These are phyloP conservation scores for Mycena olivaceomarginata DNA, from an alignment of 768 basidiomycete genomes.

Conservation along the genomic window DNA sequence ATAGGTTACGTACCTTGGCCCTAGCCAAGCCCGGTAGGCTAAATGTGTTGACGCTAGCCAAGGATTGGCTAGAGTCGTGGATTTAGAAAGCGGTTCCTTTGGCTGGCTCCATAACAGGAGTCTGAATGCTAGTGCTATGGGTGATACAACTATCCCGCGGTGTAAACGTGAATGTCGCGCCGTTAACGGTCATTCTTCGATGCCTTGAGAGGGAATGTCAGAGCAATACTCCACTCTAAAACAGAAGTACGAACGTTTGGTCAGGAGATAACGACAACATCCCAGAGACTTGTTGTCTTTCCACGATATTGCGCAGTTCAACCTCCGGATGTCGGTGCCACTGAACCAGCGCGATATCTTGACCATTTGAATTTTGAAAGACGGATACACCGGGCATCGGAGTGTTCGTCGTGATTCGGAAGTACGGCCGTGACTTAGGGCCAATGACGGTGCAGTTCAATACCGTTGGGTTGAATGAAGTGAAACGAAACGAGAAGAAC, in stretches of 20 bases:
- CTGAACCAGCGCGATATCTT: slow-evolving; percentile 60
- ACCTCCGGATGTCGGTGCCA: slow-evolving; percentile 54
- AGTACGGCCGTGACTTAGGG: slow-evolving; percentile 55
- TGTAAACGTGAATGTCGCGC: slow-evolving; percentile 23
- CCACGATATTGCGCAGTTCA: slow-evolving; percentile 55
- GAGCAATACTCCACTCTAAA: no score
- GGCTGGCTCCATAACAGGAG: background rate
- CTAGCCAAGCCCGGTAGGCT: background rate
- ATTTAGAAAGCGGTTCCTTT: background rate
- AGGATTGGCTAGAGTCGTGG: background rate
- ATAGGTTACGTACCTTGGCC: background rate
- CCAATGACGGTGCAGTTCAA: slow-evolving; percentile 64
- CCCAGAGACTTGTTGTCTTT: slow-evolving; percentile 57
- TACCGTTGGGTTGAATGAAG: slow-evolving; percentile 47
- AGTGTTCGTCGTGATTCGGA: slow-evolving; percentile 60
- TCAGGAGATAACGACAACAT: slow-evolving; percentile 62
- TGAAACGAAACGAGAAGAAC: slow-evolving; percentile 24
- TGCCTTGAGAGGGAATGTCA: slow-evolving; percentile 12
- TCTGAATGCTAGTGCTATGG: background rate
- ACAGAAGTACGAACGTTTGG: no score
- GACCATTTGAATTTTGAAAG: slow-evolving; percentile 29
- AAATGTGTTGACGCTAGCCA: background rate
- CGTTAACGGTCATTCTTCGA: slow-evolving; percentile 30
- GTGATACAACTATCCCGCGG: slow-evolving; percentile 37
- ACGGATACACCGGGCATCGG: no score